Evolutionary conservation across 768 basidiomycete species (phyloP).

Genomic region (Cystofilobasidium macerans): DNA sequence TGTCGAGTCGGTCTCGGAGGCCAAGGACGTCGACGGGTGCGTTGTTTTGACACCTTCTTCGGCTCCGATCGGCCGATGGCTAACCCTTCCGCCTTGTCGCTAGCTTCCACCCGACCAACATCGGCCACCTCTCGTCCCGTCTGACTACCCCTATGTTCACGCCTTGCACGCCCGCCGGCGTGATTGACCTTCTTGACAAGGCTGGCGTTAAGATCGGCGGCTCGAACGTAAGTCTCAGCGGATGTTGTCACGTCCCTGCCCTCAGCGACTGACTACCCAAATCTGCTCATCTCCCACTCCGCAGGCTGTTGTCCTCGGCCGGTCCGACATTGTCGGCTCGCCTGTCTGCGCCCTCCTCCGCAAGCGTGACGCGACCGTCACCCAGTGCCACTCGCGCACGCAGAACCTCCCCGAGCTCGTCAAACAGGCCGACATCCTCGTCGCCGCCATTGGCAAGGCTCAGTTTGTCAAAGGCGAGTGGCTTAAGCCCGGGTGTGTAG

Average conservation of each 20-base stretch:
- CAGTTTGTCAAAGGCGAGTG: conserved; percentile 84
- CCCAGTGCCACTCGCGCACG: conserved; percentile 90
- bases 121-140: conserved; percentile 84
- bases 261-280: background rate
- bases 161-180: conserved; percentile 91
- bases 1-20: conserved; percentile 85
- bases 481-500: conserved; percentile 88
- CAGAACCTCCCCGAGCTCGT: conserved; percentile 69
- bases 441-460: conserved; percentile 92
- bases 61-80: background rate
- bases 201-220: conserved; percentile 70
- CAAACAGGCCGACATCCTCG: conserved; percentile 74
- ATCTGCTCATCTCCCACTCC: background rate
- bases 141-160: conserved; percentile 78
- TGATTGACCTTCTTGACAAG: conserved; percentile 77
- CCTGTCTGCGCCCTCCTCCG: conserved; percentile 85
- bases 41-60: conserved; percentile 29
- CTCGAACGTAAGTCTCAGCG: conserved; percentile 42
- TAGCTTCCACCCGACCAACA: conserved; percentile 97
- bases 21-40: conserved; percentile 95
- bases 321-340: conserved; percentile 94
- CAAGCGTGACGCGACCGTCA: conserved; percentile 86
- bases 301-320: conserved; percentile 72
- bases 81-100: background rate
- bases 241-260: background rate